Evolutionary conservation across 176 grass and related monocot genomes (phyloP).

Genomic region (Aegilops sharonensis): DNA sequence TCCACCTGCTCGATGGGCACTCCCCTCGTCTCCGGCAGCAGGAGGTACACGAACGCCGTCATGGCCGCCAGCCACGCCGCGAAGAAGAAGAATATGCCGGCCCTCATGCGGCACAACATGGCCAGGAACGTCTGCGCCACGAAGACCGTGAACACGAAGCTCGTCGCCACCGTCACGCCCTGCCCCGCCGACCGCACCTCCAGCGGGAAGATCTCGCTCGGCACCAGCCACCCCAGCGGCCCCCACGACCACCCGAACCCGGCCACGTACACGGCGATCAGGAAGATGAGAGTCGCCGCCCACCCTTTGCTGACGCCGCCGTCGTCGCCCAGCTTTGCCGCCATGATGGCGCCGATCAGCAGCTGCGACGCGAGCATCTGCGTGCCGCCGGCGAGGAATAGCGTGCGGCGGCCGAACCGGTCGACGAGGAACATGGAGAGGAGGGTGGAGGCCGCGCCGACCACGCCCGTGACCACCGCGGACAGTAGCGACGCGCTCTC

Average conservation of each 20-base stretch:
- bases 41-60: constrained; percentile 53
- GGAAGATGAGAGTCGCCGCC: constrained; percentile 31
- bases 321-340: constrained; percentile 26
- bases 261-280: constrained; percentile 65
- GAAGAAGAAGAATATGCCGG: constrained; percentile 69
- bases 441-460: neutral
- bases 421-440: constrained; percentile 45
- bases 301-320: constrained; percentile 4
- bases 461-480: constrained; percentile 38
- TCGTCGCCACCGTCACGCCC: constrained; percentile 52
- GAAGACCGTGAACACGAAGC: constrained; percentile 47
- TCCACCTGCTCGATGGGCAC: constrained; percentile 65
- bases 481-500: constrained; percentile 50
- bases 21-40: constrained; percentile 63
- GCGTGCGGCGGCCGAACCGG: constrained; percentile 52
- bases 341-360: constrained; percentile 50
- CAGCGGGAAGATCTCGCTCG: constrained; percentile 72
- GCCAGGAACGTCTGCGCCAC: constrained; percentile 55
- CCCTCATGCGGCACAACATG: constrained; percentile 61
- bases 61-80: constrained; percentile 58
- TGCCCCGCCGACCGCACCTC: constrained; percentile 63
- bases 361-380: constrained; percentile 62
- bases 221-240: constrained; percentile 61
- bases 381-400: constrained; percentile 47
- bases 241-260: constrained; percentile 78